Conservation (phyloP, 306 rosid species). For the Glycine latifolia region DNA sequence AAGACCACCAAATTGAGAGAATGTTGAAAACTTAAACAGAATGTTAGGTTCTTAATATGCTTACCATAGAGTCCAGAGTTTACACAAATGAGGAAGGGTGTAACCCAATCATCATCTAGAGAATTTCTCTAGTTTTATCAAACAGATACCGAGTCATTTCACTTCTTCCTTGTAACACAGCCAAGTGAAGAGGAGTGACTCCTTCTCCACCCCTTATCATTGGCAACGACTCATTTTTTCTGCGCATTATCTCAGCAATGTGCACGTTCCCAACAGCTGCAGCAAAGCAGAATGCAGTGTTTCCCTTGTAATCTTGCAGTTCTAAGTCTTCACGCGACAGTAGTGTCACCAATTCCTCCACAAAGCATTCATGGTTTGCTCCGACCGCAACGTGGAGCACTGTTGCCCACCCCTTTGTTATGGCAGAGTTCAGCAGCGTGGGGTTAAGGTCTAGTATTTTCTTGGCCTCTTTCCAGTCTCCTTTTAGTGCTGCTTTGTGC, state of each 20-base stretch:
- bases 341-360: conserved; percentile 41
- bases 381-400: conserved; percentile 56
- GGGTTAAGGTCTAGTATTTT: conserved; percentile 23
- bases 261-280: conserved; percentile 47
- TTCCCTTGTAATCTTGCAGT: conserved; percentile 24
- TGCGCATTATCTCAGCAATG: conserved; percentile 46
- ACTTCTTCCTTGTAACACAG: conserved; percentile 47
- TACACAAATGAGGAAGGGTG: conserved; percentile 37
- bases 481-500: conserved; percentile 52
- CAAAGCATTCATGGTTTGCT: conserved; percentile 47
- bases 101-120: conserved; percentile 26
- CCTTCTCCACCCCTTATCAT: conserved; percentile 45
- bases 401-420: conserved; percentile 54
- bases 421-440: conserved; percentile 24
- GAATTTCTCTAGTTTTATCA: neutral
- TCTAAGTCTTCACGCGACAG: conserved; percentile 22
- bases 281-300: conserved; percentile 57
- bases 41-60: neutral
- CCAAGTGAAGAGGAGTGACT: conserved; percentile 48
- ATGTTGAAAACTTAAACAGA: neutral
- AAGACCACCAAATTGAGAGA: neutral
- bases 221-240: conserved; percentile 20
- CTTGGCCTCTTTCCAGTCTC: conserved; percentile 54
- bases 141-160: conserved; percentile 46
- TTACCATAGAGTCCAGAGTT: conserved; percentile 51